Percentiles rank a stretch among this genome's conserved stretches.
Conservation (phyloP, 2,329 filamentous ascomycete species). For the Beauveria asiatica region DNA sequence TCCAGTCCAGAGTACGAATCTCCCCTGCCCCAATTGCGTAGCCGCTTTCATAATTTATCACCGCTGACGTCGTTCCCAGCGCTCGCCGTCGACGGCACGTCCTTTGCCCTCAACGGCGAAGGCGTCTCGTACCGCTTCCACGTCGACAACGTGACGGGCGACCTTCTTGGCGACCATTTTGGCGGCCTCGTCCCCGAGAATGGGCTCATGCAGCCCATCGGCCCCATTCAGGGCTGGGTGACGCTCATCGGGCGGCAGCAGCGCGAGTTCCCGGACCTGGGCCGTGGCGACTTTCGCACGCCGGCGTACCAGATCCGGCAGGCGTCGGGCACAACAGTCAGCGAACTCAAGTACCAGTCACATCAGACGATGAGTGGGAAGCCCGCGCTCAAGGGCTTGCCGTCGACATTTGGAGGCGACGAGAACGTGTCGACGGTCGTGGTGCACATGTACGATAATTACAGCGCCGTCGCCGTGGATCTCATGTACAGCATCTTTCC, state of each 20-base stretch:
- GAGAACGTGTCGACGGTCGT: conserved; percentile 50
- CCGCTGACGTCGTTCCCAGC: conserved; percentile 24
- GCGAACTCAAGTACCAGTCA: conserved; percentile 48
- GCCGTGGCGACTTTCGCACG: conserved; percentile 53
- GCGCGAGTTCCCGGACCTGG: conserved; percentile 56
- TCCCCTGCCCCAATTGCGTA: not conserved
- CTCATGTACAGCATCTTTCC: conserved; percentile 58
- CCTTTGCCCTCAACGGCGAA: conserved; percentile 48
- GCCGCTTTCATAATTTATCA: no score
- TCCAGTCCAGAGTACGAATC: conserved; percentile 2
- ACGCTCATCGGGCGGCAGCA: conserved; percentile 40
- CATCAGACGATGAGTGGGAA: conserved; percentile 49
- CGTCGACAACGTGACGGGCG: conserved; percentile 45
- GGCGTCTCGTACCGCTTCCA: conserved; percentile 56
- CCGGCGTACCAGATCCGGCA: conserved; percentile 55
- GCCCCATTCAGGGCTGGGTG: conserved; percentile 42
- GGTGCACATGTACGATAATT: conserved; percentile 49
- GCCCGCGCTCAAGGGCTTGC: conserved; percentile 45
- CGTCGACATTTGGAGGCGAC: conserved; percentile 48
- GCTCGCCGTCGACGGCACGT: conserved; percentile 44
- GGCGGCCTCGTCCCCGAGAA: conserved; percentile 47
- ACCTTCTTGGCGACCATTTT: conserved; percentile 54
- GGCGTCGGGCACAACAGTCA: conserved; percentile 48
- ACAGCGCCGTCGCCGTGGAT: conserved; percentile 48
- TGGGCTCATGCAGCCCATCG: conserved; percentile 27